A percentile compares a stretch with the other conserved stretches of the same genome.
These are phyloP conservation scores for Coprinopsis strossmayeri DNA, from an alignment of 768 basidiomycete genomes.

Conservation along the genomic window DNA sequence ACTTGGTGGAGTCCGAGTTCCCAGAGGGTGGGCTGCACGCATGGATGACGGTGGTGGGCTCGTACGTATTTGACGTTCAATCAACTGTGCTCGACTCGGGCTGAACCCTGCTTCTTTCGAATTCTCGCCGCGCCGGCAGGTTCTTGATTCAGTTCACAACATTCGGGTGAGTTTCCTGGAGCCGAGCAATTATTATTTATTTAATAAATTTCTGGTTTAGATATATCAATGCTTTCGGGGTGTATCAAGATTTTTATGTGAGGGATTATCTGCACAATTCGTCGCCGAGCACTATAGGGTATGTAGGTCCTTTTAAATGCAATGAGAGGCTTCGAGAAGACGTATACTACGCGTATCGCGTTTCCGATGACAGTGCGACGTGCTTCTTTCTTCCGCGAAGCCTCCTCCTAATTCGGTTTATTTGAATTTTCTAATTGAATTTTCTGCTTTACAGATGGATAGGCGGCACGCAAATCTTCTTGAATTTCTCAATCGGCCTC, in stretches of 20 bases:
- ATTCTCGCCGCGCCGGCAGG: no score
- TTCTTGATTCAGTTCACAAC: slow-evolving; percentile 33
- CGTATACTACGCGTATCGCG: no score
- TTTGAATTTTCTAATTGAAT: no score
- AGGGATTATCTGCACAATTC: slow-evolving; percentile 19
- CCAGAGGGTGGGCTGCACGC: slow-evolving; percentile 13
- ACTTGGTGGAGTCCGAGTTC: no score
- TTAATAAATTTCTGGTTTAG: no score
- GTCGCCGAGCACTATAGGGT: slow-evolving; percentile 22
- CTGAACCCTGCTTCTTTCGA: background rate
- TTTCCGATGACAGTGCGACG: no score
- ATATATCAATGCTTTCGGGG: slow-evolving; percentile 25
- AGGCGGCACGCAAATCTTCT: slow-evolving; percentile 45
- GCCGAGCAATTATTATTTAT: no score
- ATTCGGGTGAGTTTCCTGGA: slow-evolving; percentile 26
- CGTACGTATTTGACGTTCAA: slow-evolving; percentile 18
- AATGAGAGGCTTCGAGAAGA: background rate
- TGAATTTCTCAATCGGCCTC: slow-evolving; percentile 41
- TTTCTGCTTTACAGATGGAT: slow-evolving; percentile 34
- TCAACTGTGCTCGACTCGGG: background rate
- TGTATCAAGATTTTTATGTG: slow-evolving; percentile 26
- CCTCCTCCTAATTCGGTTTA: background rate
- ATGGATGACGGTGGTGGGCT: slow-evolving; percentile 29
- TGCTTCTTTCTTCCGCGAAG: no score
- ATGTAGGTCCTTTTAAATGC: no score